Evolutionary conservation across 2,329 filamentous ascomycete genomes (phyloP).

Genomic region (Aspergillus hiratsukae): DNA sequence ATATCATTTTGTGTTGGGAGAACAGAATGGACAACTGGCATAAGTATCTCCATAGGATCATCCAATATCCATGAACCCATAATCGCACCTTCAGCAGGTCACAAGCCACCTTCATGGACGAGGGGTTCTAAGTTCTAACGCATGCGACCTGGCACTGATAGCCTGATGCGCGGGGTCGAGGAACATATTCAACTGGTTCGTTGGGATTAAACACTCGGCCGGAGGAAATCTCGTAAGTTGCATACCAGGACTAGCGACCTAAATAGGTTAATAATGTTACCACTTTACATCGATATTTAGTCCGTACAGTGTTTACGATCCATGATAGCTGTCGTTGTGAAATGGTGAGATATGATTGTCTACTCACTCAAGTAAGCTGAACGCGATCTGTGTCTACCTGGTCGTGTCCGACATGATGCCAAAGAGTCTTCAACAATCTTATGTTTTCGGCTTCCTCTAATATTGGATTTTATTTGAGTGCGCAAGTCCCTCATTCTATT

Average conservation of each 20-base stretch:
- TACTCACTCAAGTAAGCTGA: background rate
- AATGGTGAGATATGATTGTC: background rate
- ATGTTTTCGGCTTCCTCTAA: background rate
- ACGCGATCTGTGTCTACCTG: background rate
- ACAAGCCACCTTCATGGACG: conserved; percentile 8
- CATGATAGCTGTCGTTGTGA: background rate
- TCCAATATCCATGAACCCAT: background rate
- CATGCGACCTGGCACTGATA: conserved; percentile 14
- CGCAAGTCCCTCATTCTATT: background rate
- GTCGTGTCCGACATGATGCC: background rate
- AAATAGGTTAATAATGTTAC: background rate
- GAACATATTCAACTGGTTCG: conserved; percentile 25
- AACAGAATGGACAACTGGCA: background rate
- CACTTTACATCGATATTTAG: background rate
- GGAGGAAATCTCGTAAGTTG: background rate
- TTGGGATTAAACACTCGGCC: conserved; percentile 7
- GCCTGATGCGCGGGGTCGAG: conserved; percentile 19
- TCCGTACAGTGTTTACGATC: background rate
- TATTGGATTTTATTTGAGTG: background rate
- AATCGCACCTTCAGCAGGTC: conserved; percentile 7
- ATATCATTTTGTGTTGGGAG: background rate
- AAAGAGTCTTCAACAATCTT: background rate
- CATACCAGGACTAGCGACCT: background rate
- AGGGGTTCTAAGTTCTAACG: background rate
- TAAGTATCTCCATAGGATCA: background rate